phyloP scores from a whole-genome alignment of 208 protist species.

The Trypanosoma lewisi region DNA sequence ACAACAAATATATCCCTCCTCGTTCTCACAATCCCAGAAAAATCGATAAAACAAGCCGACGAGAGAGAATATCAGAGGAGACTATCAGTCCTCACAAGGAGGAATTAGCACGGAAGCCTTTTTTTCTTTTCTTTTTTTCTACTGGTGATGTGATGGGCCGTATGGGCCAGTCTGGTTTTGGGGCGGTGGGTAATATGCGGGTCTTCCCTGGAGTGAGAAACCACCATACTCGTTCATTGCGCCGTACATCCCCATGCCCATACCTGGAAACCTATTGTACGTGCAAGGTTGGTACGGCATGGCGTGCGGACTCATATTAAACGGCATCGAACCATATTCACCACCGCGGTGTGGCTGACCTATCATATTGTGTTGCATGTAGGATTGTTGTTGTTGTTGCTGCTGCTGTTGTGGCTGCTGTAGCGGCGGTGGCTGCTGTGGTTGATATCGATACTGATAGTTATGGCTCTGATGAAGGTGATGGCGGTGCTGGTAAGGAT shows the following conservation, averaged over 20 bases:
- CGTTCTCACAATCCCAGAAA: neutral
- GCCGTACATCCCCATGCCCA: conserved; percentile 18
- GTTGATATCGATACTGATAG: conserved; percentile 23
- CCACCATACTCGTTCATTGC: conserved; percentile 14
- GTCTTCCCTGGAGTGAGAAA: conserved; percentile 21
- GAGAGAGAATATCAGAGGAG: neutral
- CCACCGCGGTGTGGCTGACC: conserved; percentile 23
- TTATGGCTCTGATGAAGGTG: neutral
- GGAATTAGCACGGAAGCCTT: too few species aligned
- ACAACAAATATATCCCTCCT: too few species aligned
- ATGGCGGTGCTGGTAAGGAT: conserved; percentile 15
- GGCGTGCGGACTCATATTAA: conserved; percentile 22
- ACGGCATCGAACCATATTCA: conserved; percentile 11
- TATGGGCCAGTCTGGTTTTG: conserved; percentile 16
- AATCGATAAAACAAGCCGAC: neutral
- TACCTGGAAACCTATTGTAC: conserved; percentile 28
- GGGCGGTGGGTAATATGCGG: conserved; percentile 22
- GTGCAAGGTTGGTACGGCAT: conserved; percentile 22
- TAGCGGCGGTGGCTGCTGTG: too few species aligned
- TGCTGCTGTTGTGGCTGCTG: conserved; percentile 9
- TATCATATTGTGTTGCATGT: conserved; percentile 25
- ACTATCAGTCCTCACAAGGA: neutral
- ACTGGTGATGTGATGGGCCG: neutral
- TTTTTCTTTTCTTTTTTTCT: too few species aligned
- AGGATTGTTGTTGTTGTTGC: conserved; percentile 28